Percentiles rank a stretch among this genome's conserved stretches.
phyloP scores from a whole-genome alignment of 163 green algal genomes.

The Trebouxia gelatinosa region DNA sequence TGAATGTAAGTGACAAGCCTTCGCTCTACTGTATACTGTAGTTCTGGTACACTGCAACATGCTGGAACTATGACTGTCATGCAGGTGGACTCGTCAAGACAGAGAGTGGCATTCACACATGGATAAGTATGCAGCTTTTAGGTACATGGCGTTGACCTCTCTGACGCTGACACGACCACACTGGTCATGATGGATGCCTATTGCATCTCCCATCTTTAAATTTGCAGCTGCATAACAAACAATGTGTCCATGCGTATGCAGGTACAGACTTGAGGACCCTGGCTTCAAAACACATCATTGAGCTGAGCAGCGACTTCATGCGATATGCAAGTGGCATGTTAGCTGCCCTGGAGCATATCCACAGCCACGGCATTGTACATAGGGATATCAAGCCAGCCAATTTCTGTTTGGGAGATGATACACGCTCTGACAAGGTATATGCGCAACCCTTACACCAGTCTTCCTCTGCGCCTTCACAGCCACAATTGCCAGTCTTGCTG shows the following conservation, averaged over 20 bases:
- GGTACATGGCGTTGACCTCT: slow-evolving; percentile 7
- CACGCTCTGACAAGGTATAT: too few species aligned
- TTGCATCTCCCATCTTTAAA: not conserved
- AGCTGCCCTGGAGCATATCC: slow-evolving; percentile 10
- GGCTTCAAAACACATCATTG: not conserved
- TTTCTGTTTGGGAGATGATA: slow-evolving; percentile 20
- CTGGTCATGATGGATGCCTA: not conserved
- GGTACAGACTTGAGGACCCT: slow-evolving; percentile 2
- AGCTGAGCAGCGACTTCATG: not conserved
- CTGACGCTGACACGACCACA: not conserved
- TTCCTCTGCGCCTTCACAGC: too few species aligned
- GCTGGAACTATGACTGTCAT: not conserved
- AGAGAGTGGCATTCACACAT: not conserved
- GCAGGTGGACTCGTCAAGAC: slow-evolving; percentile 19
- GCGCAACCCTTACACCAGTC: too few species aligned
- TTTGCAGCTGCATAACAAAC: not conserved
- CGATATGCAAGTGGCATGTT: slow-evolving; percentile 24
- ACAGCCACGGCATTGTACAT: slow-evolving; percentile 29
- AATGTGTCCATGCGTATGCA: not conserved
- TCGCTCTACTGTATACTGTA: not conserved
- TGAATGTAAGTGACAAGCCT: not conserved
- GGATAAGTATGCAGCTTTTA: slow-evolving; percentile 26
- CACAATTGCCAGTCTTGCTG: too few species aligned
- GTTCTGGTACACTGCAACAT: not conserved
- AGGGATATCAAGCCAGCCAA: slow-evolving; percentile 37